Conservation (phyloP, 495 filamentous ascomycete species). For the Saxophila tyrrhenica region DNA sequence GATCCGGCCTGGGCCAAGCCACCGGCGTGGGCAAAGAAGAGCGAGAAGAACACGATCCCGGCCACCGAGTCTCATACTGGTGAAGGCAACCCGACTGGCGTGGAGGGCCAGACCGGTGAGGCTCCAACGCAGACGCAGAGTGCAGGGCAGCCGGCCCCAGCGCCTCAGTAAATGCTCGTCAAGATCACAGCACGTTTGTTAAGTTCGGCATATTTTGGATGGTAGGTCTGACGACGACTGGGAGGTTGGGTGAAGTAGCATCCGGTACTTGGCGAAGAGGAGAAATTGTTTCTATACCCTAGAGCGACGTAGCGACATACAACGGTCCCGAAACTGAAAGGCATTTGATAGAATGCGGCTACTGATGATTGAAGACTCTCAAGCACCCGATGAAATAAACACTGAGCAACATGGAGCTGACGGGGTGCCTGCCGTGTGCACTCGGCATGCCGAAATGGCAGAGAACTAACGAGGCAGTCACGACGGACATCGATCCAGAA, state of each 20-base stretch:
- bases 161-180: neutral
- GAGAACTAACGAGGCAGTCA: no score
- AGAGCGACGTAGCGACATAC: neutral
- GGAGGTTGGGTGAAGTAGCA: neutral
- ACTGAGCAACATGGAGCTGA: no score
- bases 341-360: no score
- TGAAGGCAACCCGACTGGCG: slow-evolving; percentile 9
- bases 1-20: slow-evolving; percentile 58
- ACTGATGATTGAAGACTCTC: no score
- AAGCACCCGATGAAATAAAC: no score
- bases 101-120: neutral
- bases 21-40: slow-evolving; percentile 29
- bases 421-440: no score
- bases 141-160: slow-evolving; percentile 2
- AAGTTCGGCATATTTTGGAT: no score
- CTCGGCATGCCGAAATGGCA: no score
- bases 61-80: slow-evolving; percentile 13
- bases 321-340: no score
- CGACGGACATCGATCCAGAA: neutral
- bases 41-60: slow-evolving; percentile 6
- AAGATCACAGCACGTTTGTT: no score
- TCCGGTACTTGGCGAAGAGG: neutral
- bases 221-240: neutral
- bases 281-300: slow-evolving; percentile 7
- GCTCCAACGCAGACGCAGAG: slow-evolving; percentile 1